Evolutionary conservation across 2,329 filamentous ascomycete species (phyloP), one percentile per base, ranked within the genome.

Genomic region (Parascedosporium putredinis): DNA sequence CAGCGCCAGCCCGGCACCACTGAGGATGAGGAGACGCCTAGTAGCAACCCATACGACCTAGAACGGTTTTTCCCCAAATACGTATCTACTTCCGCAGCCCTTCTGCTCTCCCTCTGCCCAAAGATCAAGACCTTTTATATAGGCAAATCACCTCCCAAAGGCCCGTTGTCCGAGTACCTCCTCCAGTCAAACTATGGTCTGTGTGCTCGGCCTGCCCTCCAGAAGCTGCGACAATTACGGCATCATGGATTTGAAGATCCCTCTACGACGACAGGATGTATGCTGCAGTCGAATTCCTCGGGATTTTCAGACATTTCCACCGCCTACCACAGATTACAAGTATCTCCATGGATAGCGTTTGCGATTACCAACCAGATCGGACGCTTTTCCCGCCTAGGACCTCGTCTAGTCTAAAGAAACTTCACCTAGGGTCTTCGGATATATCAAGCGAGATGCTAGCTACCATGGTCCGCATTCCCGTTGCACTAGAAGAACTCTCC

Each of bases 401-500:
- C 1, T 45, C 49, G 9, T 23, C 12, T 4, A 27, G 49, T 9
- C 40, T 54, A 38, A 53, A 49, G 31, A 43, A 47, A 18, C 45
- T 55, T 4, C 44, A 50, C 33, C 38, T 51, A 10, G 34, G 47
- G 6, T 42, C 50, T 45, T 40, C 49, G 5, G 49, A 55, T 18
- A 52, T 55, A 1, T 33, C 42, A 2, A 40, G 24, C 2, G 25
- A 22, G 3, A 42, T 50, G 16, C 20, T 54, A 10, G 47, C 51
- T 18, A 54, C 34, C 18, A 50, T 55, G 3, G 38, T 55, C 23
- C 53, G 51, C 8, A 46, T 50, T 12, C 54, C 51, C 9, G 33
- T 31, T n/a, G 45, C 29, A n/a, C 50, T 55, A 4, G 47, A 54
- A 34, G 33, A 52, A 25, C 33, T 45, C 7, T 44, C 42, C 10